A percentile compares a stretch with the other conserved stretches of the same genome.
phyloP scores from a whole-genome alignment of 345 rosid genomes.

The Eucalyptus rudis region DNA sequence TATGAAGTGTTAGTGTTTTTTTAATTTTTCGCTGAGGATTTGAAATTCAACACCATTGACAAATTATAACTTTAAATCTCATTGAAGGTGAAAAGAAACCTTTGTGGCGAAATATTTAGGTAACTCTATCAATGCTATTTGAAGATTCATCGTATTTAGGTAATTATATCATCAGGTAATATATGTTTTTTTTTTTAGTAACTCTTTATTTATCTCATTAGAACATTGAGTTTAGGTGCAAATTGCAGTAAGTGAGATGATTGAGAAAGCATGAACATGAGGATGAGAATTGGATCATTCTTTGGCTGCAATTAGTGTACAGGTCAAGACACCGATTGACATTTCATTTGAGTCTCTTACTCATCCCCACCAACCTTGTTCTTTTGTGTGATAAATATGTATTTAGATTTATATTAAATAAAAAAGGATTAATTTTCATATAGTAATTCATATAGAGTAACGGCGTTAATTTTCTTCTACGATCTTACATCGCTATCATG shows the following conservation, averaged over 20 bases:
- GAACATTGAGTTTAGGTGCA: neutral
- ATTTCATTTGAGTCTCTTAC: neutral
- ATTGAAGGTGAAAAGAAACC: neutral
- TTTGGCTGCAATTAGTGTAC: neutral
- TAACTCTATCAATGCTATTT: neutral
- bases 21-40: accelerated
- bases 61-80: neutral
- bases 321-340: neutral
- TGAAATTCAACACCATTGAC: accelerated
- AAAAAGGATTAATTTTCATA: neutral
- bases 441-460: neutral
- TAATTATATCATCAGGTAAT: neutral
- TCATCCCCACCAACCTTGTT: neutral
- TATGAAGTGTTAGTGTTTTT: neutral
- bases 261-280: neutral
- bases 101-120: neutral
- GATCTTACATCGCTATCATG: neutral
- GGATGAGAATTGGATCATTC: neutral
- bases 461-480: neutral
- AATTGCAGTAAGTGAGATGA: neutral
- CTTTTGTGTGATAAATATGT: neutral
- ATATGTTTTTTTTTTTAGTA: accelerated
- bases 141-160: neutral
- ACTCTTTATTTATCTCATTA: neutral
- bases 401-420: neutral